Base-by-base conservation (phyloP, 257 asterid genomes). In the Salvia splendens region DNA sequence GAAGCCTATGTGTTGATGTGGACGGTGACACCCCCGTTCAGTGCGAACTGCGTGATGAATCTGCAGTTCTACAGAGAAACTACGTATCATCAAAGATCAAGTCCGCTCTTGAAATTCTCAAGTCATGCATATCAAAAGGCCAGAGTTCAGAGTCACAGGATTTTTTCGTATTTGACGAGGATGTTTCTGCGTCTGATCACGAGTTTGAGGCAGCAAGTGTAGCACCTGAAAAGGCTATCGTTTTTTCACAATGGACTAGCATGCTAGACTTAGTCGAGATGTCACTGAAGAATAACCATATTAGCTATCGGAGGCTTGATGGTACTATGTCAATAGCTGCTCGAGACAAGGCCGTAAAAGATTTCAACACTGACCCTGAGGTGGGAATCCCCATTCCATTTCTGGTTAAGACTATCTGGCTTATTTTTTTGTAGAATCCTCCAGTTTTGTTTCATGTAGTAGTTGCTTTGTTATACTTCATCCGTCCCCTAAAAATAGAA, bases 181-280 rank as follows among this genome's bases (percentile, higher is more conserved):
- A 78, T 56, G 76, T 85, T 61, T 78, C 84, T 28, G 72, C 82
- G 55, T 70, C 71, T 65, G 72, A 63, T 70, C 70, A 24, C 46
- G 54, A 42, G 56, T 66, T 61, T 45, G 78, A 71, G 43, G 66
- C 80, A 20, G 84, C 82, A 52, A 54, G 57, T 65, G 67, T 75
- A 56, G 85, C 68, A 68, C 84, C 85, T 33, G 83, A 82, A 77
- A 94, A 94, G 81, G 91, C 99, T 74, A 94, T 94, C 73, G 86
- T 94, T 41, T 94, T 94, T 78, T 91, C 99, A 70, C 99, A 94
- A 73, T 94, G 99, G 99, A 94, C 99, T 63, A 70, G 91, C 81
- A 94, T 94, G 99, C 78, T 94, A 79, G 89, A 94, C 80, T 79
- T 94, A 72, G 71, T 94, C 79, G 96, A 91, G 83, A 76, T 41